Conservation (phyloP, 805 yeast genomes). For the Wickerhamomyces silvicola region DNA sequence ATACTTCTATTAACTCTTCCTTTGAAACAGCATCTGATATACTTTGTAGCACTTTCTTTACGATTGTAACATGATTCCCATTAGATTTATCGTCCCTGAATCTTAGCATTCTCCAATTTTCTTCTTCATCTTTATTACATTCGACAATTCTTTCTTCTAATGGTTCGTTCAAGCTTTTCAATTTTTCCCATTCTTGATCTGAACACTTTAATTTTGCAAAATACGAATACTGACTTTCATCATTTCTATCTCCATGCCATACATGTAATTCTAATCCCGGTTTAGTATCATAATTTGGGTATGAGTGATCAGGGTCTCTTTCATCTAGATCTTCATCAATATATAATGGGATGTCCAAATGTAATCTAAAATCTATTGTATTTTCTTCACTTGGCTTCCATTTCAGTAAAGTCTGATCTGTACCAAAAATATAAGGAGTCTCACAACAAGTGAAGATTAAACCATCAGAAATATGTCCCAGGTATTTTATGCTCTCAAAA, state of each 20-base stretch:
- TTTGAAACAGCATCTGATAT: constrained; percentile 81
- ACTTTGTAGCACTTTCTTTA: constrained; percentile 73
- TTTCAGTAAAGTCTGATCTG: constrained; percentile 78
- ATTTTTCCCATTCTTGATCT: constrained; percentile 74
- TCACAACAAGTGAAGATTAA: constrained; percentile 87
- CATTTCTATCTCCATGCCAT: constrained; percentile 72
- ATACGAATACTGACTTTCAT: constrained; percentile 53
- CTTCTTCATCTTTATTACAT: constrained; percentile 57
- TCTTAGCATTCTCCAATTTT: constrained; percentile 75
- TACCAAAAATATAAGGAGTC: constrained; percentile 82
- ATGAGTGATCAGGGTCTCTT: constrained; percentile 66
- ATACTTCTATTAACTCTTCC: constrained; percentile 61
- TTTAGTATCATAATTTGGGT: constrained; percentile 72
- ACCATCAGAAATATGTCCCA: constrained; percentile 91
- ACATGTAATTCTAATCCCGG: constrained; percentile 65
- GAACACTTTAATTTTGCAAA: constrained; percentile 58
- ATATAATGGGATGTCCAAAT: constrained; percentile 49
- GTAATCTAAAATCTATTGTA: constrained; percentile 80
- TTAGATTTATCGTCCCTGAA: constrained; percentile 89
- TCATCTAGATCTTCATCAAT: constrained; percentile 54
- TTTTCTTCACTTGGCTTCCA: constrained; percentile 98
- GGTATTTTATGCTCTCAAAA: constrained; percentile 58
- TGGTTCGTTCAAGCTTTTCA: constrained; percentile 70
- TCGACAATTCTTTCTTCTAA: constrained; percentile 86
- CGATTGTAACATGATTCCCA: constrained; percentile 81